Evolutionary conservation across 495 filamentous ascomycete genomes (phyloP).

Genomic region (Viridothelium virens): DNA sequence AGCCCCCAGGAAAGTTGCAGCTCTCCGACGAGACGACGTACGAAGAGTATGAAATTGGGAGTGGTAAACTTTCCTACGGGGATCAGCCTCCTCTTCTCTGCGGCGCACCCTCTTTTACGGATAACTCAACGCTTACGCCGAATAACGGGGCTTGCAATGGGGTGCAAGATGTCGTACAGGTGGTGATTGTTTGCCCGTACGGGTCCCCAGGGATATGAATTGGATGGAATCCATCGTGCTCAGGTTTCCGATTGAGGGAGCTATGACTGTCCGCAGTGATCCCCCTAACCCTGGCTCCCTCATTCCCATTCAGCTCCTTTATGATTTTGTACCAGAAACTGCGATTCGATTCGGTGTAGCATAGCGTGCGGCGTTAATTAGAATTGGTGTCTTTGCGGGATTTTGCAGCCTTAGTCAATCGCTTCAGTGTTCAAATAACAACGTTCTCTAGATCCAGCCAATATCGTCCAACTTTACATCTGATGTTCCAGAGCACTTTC

Average conservation of each 20-base stretch:
- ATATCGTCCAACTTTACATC: no score
- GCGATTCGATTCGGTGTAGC: no score
- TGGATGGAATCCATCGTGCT: neutral
- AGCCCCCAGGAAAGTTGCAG: neutral
- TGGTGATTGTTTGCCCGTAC: neutral
- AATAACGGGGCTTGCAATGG: neutral
- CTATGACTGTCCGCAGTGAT: no score
- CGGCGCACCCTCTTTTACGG: neutral
- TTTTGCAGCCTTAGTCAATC: no score
- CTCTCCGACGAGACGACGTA: neutral
- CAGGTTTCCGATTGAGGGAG: neutral
- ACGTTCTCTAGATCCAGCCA: no score
- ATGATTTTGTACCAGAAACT: no score
- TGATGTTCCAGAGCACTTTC: no score
- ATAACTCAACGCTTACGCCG: neutral
- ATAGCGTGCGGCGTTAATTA: no score
- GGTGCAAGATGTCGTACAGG: neutral
- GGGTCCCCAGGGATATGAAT: neutral
- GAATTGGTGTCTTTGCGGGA: no score
- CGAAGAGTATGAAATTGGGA: neutral
- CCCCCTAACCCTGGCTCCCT: no score
- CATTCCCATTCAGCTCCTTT: no score
- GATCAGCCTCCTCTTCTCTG: neutral
- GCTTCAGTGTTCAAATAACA: no score
- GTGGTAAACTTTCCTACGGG: neutral